Evolutionary conservation across 2,329 filamentous ascomycete species (phyloP).

Genomic region (Akanthomyces dipterigenus): DNA sequence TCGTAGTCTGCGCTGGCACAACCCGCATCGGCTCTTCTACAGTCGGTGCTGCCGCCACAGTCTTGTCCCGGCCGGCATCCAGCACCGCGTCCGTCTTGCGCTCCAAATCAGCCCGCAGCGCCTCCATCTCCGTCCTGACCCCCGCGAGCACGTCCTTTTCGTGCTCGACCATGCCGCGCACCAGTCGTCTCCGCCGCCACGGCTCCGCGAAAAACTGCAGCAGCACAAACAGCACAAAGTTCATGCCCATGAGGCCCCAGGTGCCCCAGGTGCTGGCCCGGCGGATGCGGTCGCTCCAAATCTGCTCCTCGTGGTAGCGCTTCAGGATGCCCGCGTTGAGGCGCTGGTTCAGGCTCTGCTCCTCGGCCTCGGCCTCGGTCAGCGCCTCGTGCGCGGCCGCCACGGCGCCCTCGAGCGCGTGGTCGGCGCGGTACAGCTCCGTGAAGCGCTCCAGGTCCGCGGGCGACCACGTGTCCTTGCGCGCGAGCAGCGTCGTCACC

Average conservation of each 20-base stretch:
- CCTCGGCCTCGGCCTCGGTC: constrained; percentile 67
- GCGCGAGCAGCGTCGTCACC: constrained; percentile 85
- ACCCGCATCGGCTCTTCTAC: background rate
- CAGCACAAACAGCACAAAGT: constrained; percentile 79
- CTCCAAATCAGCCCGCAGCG: constrained; percentile 24
- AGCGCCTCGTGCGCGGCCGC: constrained; percentile 63
- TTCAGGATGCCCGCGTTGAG: constrained; percentile 79
- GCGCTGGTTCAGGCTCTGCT: constrained; percentile 68
- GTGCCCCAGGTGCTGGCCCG: constrained; percentile 97
- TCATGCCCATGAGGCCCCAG: constrained; percentile 95
- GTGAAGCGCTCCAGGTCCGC: constrained; percentile 92
- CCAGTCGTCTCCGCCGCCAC: constrained; percentile 75
- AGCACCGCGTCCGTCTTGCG: constrained; percentile 15
- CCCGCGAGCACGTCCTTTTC: constrained; percentile 54
- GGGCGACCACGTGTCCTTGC: constrained; percentile 88
- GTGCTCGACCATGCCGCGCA: constrained; percentile 75
- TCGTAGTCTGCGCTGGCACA: background rate
- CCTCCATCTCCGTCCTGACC: constrained; percentile 36
- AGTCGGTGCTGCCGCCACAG: constrained; percentile 12
- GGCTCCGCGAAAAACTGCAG: constrained; percentile 89
- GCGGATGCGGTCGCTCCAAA: constrained; percentile 96
- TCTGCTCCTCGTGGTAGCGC: constrained; percentile 97
- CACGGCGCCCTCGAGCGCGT: constrained; percentile 85
- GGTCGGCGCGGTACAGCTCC: constrained; percentile 81
- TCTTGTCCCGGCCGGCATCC: constrained; percentile 14